Evolutionary conservation across 169 alveolate genomes (phyloP).

Genomic region (Plasmodium fragile): DNA sequence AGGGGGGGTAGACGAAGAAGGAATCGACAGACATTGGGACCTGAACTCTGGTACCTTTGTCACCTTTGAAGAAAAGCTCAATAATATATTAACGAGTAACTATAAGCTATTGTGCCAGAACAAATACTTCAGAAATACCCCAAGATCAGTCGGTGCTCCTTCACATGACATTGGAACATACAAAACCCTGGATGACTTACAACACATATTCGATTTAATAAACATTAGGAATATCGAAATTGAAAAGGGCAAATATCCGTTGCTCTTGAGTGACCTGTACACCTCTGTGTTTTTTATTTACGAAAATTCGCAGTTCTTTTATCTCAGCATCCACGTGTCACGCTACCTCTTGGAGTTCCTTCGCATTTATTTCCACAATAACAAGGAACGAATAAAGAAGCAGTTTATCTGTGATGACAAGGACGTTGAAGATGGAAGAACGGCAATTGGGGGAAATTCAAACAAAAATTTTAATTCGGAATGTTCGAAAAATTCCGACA

Average conservation of each 20-base stretch:
- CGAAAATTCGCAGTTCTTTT: constrained; percentile 46
- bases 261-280: constrained; percentile 40
- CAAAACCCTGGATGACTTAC: constrained; percentile 4
- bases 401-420: background rate
- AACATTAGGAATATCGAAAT: constrained; percentile 30
- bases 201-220: constrained; percentile 43
- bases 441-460: background rate
- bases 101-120: constrained; percentile 15
- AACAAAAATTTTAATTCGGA: background rate
- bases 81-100: constrained; percentile 8
- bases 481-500: background rate
- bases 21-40: background rate
- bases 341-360: constrained; percentile 42
- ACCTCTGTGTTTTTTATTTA: constrained; percentile 59
- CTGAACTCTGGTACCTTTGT: background rate
- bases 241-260: constrained; percentile 16
- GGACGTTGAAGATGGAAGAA: background rate
- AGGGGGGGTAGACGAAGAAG: background rate
- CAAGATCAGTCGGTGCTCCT: background rate
- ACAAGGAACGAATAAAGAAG: background rate
- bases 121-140: background rate
- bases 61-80: constrained; percentile 39
- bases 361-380: constrained; percentile 49
- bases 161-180: background rate
- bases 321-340: constrained; percentile 32